Percentiles rank a stretch among this genome's conserved stretches.
Evolutionary conservation across 768 basidiomycete genomes (phyloP).

Genomic region (Pholiota microspora): DNA sequence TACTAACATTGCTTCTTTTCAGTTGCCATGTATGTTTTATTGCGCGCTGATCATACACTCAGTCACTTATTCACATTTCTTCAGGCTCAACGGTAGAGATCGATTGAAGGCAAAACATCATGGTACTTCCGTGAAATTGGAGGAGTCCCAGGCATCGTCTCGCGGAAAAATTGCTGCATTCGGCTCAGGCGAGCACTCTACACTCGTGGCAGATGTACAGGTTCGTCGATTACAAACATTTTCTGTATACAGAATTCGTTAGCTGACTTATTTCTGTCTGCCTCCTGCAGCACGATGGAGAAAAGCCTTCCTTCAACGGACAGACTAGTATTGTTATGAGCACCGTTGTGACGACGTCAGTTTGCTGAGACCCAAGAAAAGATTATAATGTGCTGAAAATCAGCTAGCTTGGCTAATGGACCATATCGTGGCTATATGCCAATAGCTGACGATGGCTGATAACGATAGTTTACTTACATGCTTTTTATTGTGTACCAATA

Average conservation of each 20-base stretch:
- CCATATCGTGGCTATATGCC: not conserved
- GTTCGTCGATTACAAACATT: not conserved
- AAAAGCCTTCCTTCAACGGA: not conserved
- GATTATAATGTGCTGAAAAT: not conserved
- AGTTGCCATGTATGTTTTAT: not conserved
- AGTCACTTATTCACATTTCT: not conserved
- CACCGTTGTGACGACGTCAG: conserved; percentile 4
- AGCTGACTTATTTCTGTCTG: not conserved
- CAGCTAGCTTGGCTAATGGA: not conserved
- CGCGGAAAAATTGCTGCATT: conserved; percentile 1
- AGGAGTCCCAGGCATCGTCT: not conserved
- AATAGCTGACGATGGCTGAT: not conserved
- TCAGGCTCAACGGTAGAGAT: conserved; percentile 4
- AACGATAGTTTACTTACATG: not conserved
- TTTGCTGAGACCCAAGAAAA: not conserved
- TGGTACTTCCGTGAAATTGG: not conserved
- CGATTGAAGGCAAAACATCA: conserved; percentile 4
- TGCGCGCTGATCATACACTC: not conserved
- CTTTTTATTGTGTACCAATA: not conserved
- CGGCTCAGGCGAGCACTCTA: not conserved
- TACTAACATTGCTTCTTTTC: not conserved
- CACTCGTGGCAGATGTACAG: not conserved
- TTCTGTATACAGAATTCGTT: no score
- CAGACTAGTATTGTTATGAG: conserved; percentile 5
- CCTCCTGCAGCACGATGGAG: not conserved